Percentiles rank a stretch among this genome's conserved stretches.
These are phyloP conservation scores for Penicillium nordicum DNA, from an alignment of 2,329 filamentous ascomycete species.

Conservation along the genomic window DNA sequence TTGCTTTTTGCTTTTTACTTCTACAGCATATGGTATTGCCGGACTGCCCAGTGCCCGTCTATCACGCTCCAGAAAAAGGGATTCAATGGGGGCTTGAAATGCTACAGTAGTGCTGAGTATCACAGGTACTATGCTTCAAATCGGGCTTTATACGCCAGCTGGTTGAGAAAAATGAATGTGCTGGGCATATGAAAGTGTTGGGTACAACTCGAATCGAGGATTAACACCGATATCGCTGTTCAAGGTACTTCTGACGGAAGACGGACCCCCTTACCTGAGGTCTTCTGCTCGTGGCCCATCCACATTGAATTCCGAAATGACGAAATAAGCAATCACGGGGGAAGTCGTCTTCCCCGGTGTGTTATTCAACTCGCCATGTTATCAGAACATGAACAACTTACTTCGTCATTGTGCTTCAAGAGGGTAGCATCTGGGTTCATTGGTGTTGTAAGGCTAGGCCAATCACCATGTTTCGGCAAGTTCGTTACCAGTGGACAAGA, in stretches of 20 bases:
- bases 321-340: neutral
- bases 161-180: neutral
- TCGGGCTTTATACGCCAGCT: neutral
- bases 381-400: neutral
- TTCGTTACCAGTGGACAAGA: neutral
- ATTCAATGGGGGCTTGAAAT: neutral
- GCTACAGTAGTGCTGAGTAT: slow-evolving; percentile 1
- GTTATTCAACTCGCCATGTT: neutral
- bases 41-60: neutral
- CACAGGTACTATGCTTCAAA: neutral
- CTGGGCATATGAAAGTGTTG: neutral
- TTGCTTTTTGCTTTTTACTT: neutral
- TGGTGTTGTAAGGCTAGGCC: neutral
- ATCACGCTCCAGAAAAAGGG: neutral
- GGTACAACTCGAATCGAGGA: neutral
- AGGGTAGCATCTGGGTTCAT: neutral
- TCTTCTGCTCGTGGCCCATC: neutral
- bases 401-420: neutral
- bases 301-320: neutral
- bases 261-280: neutral
- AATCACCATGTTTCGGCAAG: neutral
- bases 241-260: neutral
- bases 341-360: neutral
- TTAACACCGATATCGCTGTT: neutral
- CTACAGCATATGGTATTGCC: neutral